Percentiles rank a stretch among this genome's conserved stretches.
Evolutionary conservation across 805 yeast species (phyloP).

Genomic region (Isabelozyma gotoi): DNA sequence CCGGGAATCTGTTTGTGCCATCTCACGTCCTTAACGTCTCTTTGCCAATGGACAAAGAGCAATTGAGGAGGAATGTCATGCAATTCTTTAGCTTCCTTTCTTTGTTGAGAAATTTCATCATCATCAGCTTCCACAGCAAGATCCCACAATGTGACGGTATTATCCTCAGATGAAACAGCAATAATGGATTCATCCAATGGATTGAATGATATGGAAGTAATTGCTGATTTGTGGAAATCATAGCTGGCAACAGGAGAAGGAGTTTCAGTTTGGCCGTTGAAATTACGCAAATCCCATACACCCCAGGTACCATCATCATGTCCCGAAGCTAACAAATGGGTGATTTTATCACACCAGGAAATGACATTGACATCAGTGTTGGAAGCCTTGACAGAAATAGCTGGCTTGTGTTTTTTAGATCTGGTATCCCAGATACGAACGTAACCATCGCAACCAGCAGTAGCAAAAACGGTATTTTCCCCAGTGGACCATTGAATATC

Average conservation of each 20-base stretch:
- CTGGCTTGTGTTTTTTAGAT: constrained; percentile 88
- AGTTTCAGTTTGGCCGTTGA: constrained; percentile 47
- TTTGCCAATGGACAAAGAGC: constrained; percentile 97
- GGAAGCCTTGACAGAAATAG: constrained; percentile 79
- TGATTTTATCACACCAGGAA: constrained; percentile 89
- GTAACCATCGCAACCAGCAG: constrained; percentile 89
- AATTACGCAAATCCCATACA: constrained; percentile 94
- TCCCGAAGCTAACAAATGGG: constrained; percentile 88
- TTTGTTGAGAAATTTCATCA: constrained; percentile 89
- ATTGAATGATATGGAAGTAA: constrained; percentile 91
- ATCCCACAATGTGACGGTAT: constrained; percentile 97
- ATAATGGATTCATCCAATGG: constrained; percentile 94
- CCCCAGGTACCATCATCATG: constrained; percentile 98
- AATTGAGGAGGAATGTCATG: constrained; percentile 93
- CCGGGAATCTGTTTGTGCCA: constrained; percentile 99
- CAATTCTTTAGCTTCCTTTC: constrained; percentile 72
- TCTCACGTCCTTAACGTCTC: constrained; percentile 94
- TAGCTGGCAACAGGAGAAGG: constrained; percentile 91
- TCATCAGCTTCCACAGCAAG: constrained; percentile 98
- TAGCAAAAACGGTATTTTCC: constrained; percentile 92
- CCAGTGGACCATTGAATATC: constrained; percentile 96
- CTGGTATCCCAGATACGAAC: constrained; percentile 96
- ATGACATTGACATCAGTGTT: constrained; percentile 87
- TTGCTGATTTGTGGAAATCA: constrained; percentile 90
- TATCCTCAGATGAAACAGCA: constrained; percentile 95